Conservation (phyloP, 2,329 filamentous ascomycete species). For the Xylaria sp. region DNA sequence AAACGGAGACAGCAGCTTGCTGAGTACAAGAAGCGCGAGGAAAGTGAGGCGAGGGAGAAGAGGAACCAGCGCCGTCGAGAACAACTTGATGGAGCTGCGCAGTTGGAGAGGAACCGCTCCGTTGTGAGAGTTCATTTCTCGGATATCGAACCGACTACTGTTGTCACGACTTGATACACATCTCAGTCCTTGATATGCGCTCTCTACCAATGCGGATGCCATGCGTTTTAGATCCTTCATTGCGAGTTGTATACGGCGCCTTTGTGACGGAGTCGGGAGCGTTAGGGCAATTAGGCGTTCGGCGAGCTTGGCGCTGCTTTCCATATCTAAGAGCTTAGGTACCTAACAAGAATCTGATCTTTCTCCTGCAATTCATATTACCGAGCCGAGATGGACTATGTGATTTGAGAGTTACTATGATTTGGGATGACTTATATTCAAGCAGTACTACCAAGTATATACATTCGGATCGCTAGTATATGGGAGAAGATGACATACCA, state of each 20-base stretch:
- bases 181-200: not conserved
- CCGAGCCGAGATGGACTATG: not conserved
- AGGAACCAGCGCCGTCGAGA: slow-evolving; percentile 56
- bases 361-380: not conserved
- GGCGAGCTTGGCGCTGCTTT: slow-evolving; percentile 8
- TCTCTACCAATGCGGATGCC: not conserved
- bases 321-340: slow-evolving; percentile 3
- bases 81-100: slow-evolving; percentile 31
- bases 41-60: slow-evolving; percentile 59
- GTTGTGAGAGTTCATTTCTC: slow-evolving; percentile 38
- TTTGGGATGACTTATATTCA: too few species aligned
- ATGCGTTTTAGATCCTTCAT: slow-evolving; percentile 11
- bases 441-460: too few species aligned
- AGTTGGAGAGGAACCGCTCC: slow-evolving; percentile 32
- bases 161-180: slow-evolving; percentile 32
- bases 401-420: too few species aligned
- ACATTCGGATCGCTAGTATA: too few species aligned
- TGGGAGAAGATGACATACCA: too few species aligned
- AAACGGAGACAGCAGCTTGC: slow-evolving; percentile 63
- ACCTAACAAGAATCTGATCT: slow-evolving; percentile 5
- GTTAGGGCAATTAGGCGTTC: slow-evolving; percentile 14
- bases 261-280: slow-evolving; percentile 1
- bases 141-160: slow-evolving; percentile 34
- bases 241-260: slow-evolving; percentile 12
- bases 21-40: slow-evolving; percentile 64